phyloP scores from a whole-genome alignment of 805 yeast genomes.

The Komagataella pastoris region DNA sequence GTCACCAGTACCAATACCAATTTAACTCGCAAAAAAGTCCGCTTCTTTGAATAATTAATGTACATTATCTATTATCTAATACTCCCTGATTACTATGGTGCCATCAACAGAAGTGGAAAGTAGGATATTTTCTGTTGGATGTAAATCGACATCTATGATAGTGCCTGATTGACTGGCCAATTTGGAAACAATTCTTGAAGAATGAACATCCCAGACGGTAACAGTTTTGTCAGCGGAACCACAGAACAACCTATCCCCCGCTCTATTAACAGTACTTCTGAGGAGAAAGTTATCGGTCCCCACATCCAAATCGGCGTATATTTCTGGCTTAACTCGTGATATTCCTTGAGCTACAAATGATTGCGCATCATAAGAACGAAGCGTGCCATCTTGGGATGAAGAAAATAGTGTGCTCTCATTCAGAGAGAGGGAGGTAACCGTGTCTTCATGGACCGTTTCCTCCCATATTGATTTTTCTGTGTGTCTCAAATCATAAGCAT shows the following conservation, averaged over 20 bases:
- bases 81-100: constrained; percentile 32
- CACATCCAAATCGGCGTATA: constrained; percentile 45
- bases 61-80: constrained; percentile 8
- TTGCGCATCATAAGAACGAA: constrained; percentile 44
- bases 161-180: constrained; percentile 49
- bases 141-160: constrained; percentile 46
- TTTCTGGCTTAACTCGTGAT: constrained; percentile 27
- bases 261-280: constrained; percentile 31
- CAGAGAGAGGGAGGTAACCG: constrained; percentile 41
- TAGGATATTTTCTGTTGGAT: constrained; percentile 26
- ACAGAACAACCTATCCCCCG: constrained; percentile 27
- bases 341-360: constrained; percentile 24
- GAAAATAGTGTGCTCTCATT: constrained; percentile 34
- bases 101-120: constrained; percentile 45
- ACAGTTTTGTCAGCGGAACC: constrained; percentile 53
- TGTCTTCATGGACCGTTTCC: constrained; percentile 30
- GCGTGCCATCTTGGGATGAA: constrained; percentile 41
- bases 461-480: constrained; percentile 28
- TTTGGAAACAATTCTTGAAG: constrained; percentile 33
- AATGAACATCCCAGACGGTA: constrained; percentile 45
- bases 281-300: constrained; percentile 38
- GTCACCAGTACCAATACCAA: constrained; percentile 1
- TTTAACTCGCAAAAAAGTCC: not conserved
- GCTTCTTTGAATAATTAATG: not conserved
- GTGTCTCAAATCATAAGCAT: constrained; percentile 44